Percentiles rank a stretch among this genome's conserved stretches.
These are phyloP conservation scores for Dactylorhiza incarnata DNA, from an alignment of 106 monocot genomes.

Conservation along the genomic window DNA sequence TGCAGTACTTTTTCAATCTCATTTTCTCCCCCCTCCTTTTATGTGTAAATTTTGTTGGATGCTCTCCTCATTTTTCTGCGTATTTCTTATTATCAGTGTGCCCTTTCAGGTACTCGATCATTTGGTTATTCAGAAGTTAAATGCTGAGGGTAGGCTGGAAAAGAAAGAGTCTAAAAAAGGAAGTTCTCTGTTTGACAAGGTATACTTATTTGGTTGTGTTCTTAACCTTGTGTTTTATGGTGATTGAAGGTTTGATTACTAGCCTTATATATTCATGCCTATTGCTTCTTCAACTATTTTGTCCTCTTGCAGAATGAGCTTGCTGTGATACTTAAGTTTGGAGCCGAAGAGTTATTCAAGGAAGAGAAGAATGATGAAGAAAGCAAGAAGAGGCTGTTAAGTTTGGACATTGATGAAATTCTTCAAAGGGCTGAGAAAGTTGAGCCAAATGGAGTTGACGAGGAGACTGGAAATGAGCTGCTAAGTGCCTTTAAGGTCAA, in stretches of 20 bases:
- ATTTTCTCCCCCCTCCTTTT: not conserved
- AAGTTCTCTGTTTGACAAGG: constrained; percentile 96
- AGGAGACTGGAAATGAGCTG: constrained; percentile 79
- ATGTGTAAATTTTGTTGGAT: not conserved
- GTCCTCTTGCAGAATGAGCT: constrained; percentile 76
- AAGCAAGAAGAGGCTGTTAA: constrained; percentile 76
- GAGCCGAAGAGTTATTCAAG: constrained; percentile 96
- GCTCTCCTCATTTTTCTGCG: not conserved
- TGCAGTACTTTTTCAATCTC: not conserved
- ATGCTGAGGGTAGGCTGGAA: constrained; percentile 96
- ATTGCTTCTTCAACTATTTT: not conserved
- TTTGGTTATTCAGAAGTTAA: constrained; percentile 96
- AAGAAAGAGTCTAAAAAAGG: constrained; percentile 98
- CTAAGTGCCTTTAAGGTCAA: constrained; percentile 93
- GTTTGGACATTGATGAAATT: constrained; percentile 99
- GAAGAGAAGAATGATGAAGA: constrained; percentile 99
- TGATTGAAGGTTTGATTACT: not conserved
- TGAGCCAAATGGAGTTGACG: constrained; percentile 74
- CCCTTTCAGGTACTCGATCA: constrained; percentile 85
- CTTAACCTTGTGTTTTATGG: not conserved
- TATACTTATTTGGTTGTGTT: constrained; percentile 2
- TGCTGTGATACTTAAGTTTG: constrained; percentile 95
- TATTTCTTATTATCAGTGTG: not conserved
- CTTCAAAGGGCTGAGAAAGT: constrained; percentile 99
- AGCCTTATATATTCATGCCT: not conserved